These are phyloP conservation scores for Stygiomarasmius scandens DNA, from an alignment of 1,284 basidiomycete genomes.

Conservation along the genomic window DNA sequence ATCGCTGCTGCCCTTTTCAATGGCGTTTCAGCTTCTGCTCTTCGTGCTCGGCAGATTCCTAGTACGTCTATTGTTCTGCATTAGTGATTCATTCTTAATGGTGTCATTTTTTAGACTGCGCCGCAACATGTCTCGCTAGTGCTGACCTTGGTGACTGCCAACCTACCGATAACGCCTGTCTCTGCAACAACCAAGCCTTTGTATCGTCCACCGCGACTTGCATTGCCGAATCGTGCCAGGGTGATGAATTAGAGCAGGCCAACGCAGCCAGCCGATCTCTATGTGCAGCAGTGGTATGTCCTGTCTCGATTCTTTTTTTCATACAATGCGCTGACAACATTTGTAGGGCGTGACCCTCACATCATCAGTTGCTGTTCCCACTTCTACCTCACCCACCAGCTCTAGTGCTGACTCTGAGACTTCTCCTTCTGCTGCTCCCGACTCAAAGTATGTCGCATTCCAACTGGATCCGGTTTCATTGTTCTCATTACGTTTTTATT, in stretches of 20 bases:
- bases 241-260: constrained; percentile 50
- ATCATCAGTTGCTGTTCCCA: constrained; percentile 13
- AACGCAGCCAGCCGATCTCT: constrained; percentile 42
- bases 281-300: constrained; percentile 56
- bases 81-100: neutral
- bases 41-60: constrained; percentile 36
- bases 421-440: constrained; percentile 13
- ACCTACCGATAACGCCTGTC: constrained; percentile 48
- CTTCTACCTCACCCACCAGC: constrained; percentile 13
- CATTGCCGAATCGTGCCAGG: constrained; percentile 46
- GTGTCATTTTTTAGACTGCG: constrained; percentile 43
- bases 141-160: constrained; percentile 46
- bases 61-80: constrained; percentile 26
- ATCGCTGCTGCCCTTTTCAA: constrained; percentile 1
- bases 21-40: neutral
- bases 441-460: neutral
- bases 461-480: neutral
- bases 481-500: neutral
- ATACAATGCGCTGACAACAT: neutral
- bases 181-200: constrained; percentile 52
- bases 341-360: constrained; percentile 53
- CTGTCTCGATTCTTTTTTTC: constrained; percentile 1
- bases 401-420: constrained; percentile 14
- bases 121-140: constrained; percentile 43
- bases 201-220: constrained; percentile 49